Conservation (phyloP, 1,284 basidiomycete species). For the Microbotryum lychnidis-dioicae region DNA sequence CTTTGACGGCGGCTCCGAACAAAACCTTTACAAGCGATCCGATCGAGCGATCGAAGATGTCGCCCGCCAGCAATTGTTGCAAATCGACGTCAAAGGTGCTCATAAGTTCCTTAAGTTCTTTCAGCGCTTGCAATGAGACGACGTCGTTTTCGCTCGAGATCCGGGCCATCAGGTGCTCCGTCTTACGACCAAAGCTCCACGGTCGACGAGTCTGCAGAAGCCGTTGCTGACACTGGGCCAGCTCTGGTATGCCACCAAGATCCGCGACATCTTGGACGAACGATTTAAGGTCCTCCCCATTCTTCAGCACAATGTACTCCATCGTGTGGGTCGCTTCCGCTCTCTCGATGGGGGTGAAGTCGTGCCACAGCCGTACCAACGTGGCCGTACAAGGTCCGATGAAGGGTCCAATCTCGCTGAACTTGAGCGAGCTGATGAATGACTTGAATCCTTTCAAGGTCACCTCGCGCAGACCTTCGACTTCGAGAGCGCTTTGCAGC, state of each 20-base stretch:
- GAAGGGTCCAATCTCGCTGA: conserved; percentile 69
- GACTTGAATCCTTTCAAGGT: conserved; percentile 73
- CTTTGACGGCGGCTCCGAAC: conserved; percentile 62
- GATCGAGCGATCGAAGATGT: conserved; percentile 72
- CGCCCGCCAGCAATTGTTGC: conserved; percentile 53
- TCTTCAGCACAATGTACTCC: conserved; percentile 61
- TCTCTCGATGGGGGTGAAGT: conserved; percentile 52
- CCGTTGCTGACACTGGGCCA: conserved; percentile 48
- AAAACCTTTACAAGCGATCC: conserved; percentile 63
- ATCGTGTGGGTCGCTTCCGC: conserved; percentile 56
- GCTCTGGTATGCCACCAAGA: conserved; percentile 59
- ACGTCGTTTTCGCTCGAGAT: conserved; percentile 71
- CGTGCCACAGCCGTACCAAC: conserved; percentile 68
- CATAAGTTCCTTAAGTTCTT: conserved; percentile 32
- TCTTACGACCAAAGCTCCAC: conserved; percentile 51
- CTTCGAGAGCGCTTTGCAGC: conserved; percentile 75
- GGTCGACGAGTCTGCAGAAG: conserved; percentile 49
- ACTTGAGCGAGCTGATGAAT: conserved; percentile 65
- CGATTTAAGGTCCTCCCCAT: conserved; percentile 50
- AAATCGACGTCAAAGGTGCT: conserved; percentile 28
- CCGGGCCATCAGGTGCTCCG: conserved; percentile 66
- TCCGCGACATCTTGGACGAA: conserved; percentile 72
- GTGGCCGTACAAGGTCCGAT: conserved; percentile 83
- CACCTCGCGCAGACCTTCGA: conserved; percentile 64
- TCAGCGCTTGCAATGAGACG: conserved; percentile 65